Percentiles rank a stretch among this genome's conserved stretches.
Conservation (phyloP, 108 stramenopile genomes). For the Fistulifera solaris region DNA sequence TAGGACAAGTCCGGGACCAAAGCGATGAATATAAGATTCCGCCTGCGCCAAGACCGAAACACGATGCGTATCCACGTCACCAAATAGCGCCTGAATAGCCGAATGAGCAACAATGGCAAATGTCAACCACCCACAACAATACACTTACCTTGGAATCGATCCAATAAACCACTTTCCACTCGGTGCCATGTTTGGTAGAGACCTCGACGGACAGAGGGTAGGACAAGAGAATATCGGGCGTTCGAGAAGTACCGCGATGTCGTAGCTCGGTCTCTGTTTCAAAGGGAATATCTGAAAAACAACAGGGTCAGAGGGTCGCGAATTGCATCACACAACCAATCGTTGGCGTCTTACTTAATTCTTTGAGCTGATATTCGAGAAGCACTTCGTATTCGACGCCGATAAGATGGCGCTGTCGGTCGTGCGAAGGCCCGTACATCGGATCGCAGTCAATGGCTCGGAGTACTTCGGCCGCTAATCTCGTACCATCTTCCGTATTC, state of each 20-base stretch:
- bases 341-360: conserved; percentile 31
- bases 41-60: conserved; percentile 68
- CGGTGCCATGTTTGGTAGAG: conserved; percentile 21
- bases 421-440: conserved; percentile 61
- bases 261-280: conserved; percentile 72
- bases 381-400: conserved; percentile 73
- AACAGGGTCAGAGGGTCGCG: background rate
- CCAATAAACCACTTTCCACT: conserved; percentile 79
- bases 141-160: conserved; percentile 80
- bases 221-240: conserved; percentile 69
- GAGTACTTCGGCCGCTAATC: conserved; percentile 53
- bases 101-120: too few relatives aligned
- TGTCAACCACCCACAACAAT: too few relatives aligned
- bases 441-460: conserved; percentile 62
- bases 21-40: conserved; percentile 73
- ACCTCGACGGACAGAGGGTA: conserved; percentile 2
- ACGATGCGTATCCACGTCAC: conserved; percentile 62
- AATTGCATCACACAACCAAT: background rate
- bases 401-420: conserved; percentile 44
- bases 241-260: conserved; percentile 54
- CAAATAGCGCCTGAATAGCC: conserved; percentile 51
- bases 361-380: conserved; percentile 41
- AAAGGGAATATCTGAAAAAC: conserved; percentile 52
- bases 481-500: conserved; percentile 12
- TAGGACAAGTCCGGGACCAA: conserved; percentile 69